A percentile compares a stretch with the other conserved stretches of the same genome.
Conservation (phyloP, 192 early-diverging fungal species). For the Coemansia sp. region DNA sequence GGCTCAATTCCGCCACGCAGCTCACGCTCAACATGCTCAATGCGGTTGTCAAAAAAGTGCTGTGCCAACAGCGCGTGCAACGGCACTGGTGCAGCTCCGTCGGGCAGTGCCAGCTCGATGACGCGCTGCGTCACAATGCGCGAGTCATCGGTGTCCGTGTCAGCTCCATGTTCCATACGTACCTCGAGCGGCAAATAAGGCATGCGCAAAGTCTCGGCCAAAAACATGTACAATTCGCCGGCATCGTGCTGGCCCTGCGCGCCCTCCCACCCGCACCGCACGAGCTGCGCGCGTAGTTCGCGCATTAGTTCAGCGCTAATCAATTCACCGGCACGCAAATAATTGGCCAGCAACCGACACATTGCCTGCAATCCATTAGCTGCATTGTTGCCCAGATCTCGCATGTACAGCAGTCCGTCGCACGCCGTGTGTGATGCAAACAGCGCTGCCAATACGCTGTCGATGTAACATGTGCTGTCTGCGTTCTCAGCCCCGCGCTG, state of each 20-base stretch:
- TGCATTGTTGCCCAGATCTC: slow-evolving; percentile 42
- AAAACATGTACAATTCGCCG: slow-evolving; percentile 68
- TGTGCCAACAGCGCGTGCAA: slow-evolving; percentile 59
- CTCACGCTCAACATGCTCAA: slow-evolving; percentile 42
- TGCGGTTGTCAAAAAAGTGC: slow-evolving; percentile 65
- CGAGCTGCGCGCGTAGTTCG: slow-evolving; percentile 55
- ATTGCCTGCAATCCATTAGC: slow-evolving; percentile 55
- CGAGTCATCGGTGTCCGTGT: slow-evolving; percentile 61
- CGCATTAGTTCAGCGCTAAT: slow-evolving; percentile 55
- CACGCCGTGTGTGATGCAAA: slow-evolving; percentile 60
- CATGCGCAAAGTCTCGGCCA: slow-evolving; percentile 63
- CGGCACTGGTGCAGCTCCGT: slow-evolving; percentile 19
- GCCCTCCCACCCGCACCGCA: slow-evolving; percentile 54
- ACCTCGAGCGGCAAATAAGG: slow-evolving; percentile 68
- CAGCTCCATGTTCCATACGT: slow-evolving; percentile 67
- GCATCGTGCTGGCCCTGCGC: slow-evolving; percentile 62
- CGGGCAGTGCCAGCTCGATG: slow-evolving; percentile 56
- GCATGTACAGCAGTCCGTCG: slow-evolving; percentile 60
- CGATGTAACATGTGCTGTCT: slow-evolving; percentile 68
- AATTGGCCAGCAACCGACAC: slow-evolving; percentile 59
- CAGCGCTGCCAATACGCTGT: slow-evolving; percentile 66
- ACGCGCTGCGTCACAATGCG: slow-evolving; percentile 67
- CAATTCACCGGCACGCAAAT: slow-evolving; percentile 61
- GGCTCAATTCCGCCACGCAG: slow-evolving; percentile 15
- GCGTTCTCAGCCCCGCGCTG: slow-evolving; percentile 62